These are phyloP conservation scores for Aspergillus sclerotioniger DNA, from an alignment of 495 filamentous ascomycete genomes.

Conservation along the genomic window DNA sequence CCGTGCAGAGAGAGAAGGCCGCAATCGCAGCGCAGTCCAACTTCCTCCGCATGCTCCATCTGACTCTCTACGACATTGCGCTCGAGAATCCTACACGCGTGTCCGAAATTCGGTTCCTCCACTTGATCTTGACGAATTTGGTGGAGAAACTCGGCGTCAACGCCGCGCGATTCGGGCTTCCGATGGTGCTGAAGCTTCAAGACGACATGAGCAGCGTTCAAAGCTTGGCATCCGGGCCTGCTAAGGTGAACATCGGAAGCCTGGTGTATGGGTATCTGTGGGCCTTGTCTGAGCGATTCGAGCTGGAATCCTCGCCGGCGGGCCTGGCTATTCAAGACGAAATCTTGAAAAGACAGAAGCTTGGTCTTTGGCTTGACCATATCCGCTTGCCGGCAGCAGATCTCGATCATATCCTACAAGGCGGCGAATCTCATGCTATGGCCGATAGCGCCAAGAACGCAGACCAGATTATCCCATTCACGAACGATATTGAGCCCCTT, in stretches of 20 bases:
- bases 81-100: constrained; percentile 67
- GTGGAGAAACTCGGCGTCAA: constrained; percentile 81
- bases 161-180: constrained; percentile 70
- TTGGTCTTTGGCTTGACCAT: constrained; percentile 73
- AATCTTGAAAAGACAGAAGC: constrained; percentile 66
- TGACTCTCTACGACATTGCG: constrained; percentile 83
- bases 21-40: constrained; percentile 55
- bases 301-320: constrained; percentile 63
- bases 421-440: constrained; percentile 20
- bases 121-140: constrained; percentile 69
- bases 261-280: constrained; percentile 87
- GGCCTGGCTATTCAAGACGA: constrained; percentile 72
- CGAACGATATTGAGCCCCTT: constrained; percentile 49
- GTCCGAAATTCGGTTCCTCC: constrained; percentile 69
- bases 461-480: constrained; percentile 34
- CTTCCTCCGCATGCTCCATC: constrained; percentile 80
- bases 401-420: constrained; percentile 45
- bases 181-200: constrained; percentile 85
- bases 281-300: constrained; percentile 71
- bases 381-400: constrained; percentile 53
- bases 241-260: constrained; percentile 75
- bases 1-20: constrained; percentile 55
- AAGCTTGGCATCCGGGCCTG: constrained; percentile 44
- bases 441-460: constrained; percentile 10
- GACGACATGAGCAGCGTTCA: constrained; percentile 72